Evolutionary conservation across 495 filamentous ascomycete species (phyloP).

Genomic region (Penicillium cataractarum): DNA sequence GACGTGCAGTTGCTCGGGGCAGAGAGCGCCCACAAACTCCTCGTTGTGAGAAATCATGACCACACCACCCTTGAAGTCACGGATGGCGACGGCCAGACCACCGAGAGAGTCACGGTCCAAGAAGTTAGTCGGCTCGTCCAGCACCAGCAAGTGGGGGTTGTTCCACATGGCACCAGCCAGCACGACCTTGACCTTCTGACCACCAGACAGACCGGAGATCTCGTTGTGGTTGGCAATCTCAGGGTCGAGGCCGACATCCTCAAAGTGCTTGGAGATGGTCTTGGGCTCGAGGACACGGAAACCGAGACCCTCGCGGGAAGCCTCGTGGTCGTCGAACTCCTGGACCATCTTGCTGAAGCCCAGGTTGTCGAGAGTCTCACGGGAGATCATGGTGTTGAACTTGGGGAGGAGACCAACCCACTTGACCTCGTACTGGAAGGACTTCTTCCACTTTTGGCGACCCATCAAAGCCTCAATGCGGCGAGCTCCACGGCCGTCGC

Average conservation of each 20-base stretch:
- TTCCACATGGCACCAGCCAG: conserved; percentile 99
- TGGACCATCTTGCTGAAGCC: conserved; percentile 94
- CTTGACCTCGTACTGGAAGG: conserved; percentile 98
- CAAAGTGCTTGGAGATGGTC: conserved; percentile 96
- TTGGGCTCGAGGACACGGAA: conserved; percentile 91
- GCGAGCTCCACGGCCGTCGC: conserved; percentile 75
- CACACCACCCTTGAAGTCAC: conserved; percentile 96
- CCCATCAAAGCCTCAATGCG: conserved; percentile 89
- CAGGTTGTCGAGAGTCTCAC: conserved; percentile 82
- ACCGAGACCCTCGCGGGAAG: conserved; percentile 94
- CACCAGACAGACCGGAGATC: conserved; percentile 94
- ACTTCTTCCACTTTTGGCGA: conserved; percentile 98
- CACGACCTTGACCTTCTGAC: conserved; percentile 99
- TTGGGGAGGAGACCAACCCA: conserved; percentile 89
- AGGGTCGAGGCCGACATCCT: conserved; percentile 92
- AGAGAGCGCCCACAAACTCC: conserved; percentile 94
- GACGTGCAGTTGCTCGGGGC: conserved; percentile 93
- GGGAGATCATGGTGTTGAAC: conserved; percentile 87
- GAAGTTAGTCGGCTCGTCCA: conserved; percentile 99
- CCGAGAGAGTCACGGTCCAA: conserved; percentile 96
- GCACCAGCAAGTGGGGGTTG: conserved; percentile 94
- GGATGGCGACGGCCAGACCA: conserved; percentile 92
- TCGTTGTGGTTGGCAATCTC: conserved; percentile 99
- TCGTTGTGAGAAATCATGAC: conserved; percentile 99
- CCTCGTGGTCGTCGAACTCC: conserved; percentile 98